Conservation (phyloP, 2,329 filamentous ascomycete genomes). For the Penicillium sp. region DNA sequence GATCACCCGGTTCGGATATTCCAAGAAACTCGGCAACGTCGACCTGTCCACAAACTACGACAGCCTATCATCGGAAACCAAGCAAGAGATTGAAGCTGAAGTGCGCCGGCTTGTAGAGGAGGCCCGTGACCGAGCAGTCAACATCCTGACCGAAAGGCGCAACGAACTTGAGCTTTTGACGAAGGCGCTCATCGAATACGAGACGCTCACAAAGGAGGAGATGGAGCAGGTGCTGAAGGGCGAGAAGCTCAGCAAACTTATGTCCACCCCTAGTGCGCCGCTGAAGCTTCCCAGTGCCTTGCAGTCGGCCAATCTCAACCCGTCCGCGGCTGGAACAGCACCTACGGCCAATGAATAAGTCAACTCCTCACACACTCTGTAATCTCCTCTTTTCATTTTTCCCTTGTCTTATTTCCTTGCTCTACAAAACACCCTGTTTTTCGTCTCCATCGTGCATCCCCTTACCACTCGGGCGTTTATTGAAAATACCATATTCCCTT, state of each 20-base stretch:
- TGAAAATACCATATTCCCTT: slow-evolving; percentile 22
- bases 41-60: slow-evolving; percentile 81
- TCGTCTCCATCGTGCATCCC: slow-evolving; percentile 19
- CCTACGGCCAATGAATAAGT: slow-evolving; percentile 25
- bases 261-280: slow-evolving; percentile 51
- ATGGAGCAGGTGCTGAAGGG: slow-evolving; percentile 87
- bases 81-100: slow-evolving; percentile 80
- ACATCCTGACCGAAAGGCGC: slow-evolving; percentile 69
- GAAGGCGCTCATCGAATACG: slow-evolving; percentile 87
- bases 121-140: slow-evolving; percentile 68
- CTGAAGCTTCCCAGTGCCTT: slow-evolving; percentile 65
- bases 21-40: slow-evolving; percentile 79
- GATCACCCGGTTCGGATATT: slow-evolving; percentile 89
- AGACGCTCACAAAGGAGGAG: slow-evolving; percentile 84
- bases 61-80: slow-evolving; percentile 78
- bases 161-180: slow-evolving; percentile 85
- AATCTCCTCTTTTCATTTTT: slow-evolving; percentile 4
- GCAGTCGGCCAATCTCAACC: slow-evolving; percentile 30
- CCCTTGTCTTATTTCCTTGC: slow-evolving; percentile 5
- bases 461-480: slow-evolving; percentile 23
- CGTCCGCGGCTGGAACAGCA: slow-evolving; percentile 22
- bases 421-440: not conserved
- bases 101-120: slow-evolving; percentile 82
- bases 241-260: slow-evolving; percentile 71
- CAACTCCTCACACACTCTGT: not conserved